Evolutionary conservation across 768 basidiomycete genomes (phyloP), one percentile per base, ranked within the genome.

Genomic region (Lactarius indigo): DNA sequence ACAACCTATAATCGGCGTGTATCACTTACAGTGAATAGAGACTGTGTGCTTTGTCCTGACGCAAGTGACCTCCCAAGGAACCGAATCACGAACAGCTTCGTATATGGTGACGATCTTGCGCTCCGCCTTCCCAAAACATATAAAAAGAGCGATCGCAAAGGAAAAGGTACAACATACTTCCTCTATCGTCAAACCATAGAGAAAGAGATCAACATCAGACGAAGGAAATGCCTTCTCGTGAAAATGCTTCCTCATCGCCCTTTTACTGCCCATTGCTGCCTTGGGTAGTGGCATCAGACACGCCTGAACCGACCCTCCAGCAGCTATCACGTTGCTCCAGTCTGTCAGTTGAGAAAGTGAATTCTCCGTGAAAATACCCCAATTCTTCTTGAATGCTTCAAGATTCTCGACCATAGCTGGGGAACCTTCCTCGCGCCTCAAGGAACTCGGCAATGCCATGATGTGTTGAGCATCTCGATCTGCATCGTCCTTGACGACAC

Each of bases 51-150:
- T 87, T 64, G 85, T 85, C 44, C 86, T 82, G 64, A 88, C 83
- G 59, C 85, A 87, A 31, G 86, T 87, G 18, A 86, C 84, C 72
- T 87, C 87, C 87, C 86, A 87, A 33, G 86, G 85, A 41, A 88
- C 82, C 10, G 85, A 85, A 72, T 87, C 85, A 23, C 86, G 78
- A 28, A 89, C 84, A 5, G 87, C 86, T 70, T 87, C 84, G 69
- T 85, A 88, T 37, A 89, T 87, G 37, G 75, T 66, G 59, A 80
- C 76, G 68, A 86, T 85, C 79, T 87, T 87, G 59, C 74, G 79
- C 69, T 88, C 86, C 1, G 87, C 87, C 82, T 70, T 28, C 83
- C 55, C 9, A 5, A 31, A n/a, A 61, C 33, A n/a, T n/a, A n/a
- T n/a, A n/a, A n/a, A n/a, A n/a, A n/a, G n/a, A n/a, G n/a, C n/a